A percentile compares a stretch with the other conserved stretches of the same genome.
phyloP scores from a whole-genome alignment of 1,284 basidiomycete species.

The Vanrija sp. region DNA sequence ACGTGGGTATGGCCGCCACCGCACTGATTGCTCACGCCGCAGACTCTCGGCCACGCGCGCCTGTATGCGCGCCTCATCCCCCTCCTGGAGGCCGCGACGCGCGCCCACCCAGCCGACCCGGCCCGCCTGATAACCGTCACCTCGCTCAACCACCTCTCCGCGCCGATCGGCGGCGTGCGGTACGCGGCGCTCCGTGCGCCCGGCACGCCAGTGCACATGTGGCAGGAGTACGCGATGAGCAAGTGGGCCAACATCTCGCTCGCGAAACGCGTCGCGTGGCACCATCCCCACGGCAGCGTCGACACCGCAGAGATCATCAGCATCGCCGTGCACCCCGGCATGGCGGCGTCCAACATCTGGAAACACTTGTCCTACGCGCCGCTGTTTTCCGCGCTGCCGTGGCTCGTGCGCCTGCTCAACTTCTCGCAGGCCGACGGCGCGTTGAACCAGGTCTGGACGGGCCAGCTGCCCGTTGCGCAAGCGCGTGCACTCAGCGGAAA shows the following conservation, averaged over 20 bases:
- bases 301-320: slow-evolving; percentile 26
- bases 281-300: slow-evolving; percentile 16
- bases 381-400: background rate
- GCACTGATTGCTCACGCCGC: background rate
- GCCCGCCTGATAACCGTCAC: slow-evolving; percentile 55
- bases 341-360: slow-evolving; percentile 36
- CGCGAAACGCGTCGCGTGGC: slow-evolving; percentile 26
- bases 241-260: slow-evolving; percentile 52
- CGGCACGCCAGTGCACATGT: slow-evolving; percentile 23
- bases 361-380: slow-evolving; percentile 15
- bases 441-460: slow-evolving; percentile 53
- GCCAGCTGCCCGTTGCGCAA: slow-evolving; percentile 50
- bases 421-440: slow-evolving; percentile 38
- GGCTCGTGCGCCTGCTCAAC: slow-evolving; percentile 35
- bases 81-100: slow-evolving; percentile 47
- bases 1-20: slow-evolving; percentile 34
- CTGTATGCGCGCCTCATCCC: slow-evolving; percentile 57
- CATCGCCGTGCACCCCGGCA: slow-evolving; percentile 36
- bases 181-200: slow-evolving; percentile 23
- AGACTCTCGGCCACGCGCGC: slow-evolving; percentile 54
- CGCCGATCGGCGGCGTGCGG: slow-evolving; percentile 33
- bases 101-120: slow-evolving; percentile 21
- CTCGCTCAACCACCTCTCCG: slow-evolving; percentile 47
- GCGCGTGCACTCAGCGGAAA: slow-evolving; percentile 30
- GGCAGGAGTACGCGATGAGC: slow-evolving; percentile 53